Conservation (phyloP, 495 filamentous ascomycete genomes). For the Xylaria sp. region DNA sequence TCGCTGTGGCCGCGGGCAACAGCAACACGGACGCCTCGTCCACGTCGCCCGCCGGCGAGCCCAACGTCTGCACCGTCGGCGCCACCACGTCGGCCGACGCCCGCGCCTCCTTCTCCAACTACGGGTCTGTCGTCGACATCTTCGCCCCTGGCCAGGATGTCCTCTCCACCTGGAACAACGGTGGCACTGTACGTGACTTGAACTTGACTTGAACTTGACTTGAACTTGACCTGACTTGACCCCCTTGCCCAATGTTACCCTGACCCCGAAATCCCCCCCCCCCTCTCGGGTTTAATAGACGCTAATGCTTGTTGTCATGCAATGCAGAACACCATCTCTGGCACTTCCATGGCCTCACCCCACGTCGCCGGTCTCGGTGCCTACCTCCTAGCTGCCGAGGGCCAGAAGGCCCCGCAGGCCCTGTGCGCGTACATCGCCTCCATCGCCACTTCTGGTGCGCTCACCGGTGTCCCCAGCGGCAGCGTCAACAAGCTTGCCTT, state of each 20-base stretch:
- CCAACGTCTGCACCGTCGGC: constrained; percentile 66
- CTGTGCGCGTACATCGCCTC: constrained; percentile 54
- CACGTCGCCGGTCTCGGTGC: constrained; percentile 68
- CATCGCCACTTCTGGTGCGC: constrained; percentile 41
- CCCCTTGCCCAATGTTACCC: too few species aligned
- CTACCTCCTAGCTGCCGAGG: constrained; percentile 62
- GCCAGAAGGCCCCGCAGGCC: constrained; percentile 51
- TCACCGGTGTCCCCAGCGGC: constrained; percentile 50
- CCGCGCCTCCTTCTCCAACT: constrained; percentile 69
- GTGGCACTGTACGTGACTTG: constrained; percentile 51
- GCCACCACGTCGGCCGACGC: constrained; percentile 56
- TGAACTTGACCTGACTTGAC: too few species aligned
- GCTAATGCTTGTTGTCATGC: not conserved
- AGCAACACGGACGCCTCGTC: constrained; percentile 53
- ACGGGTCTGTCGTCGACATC: constrained; percentile 65
- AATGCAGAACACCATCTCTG: constrained; percentile 68
- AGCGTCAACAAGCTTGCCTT: constrained; percentile 58
- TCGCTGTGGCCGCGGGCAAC: constrained; percentile 66
- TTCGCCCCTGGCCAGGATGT: constrained; percentile 65
- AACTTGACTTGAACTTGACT: too few species aligned
- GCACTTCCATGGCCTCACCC: constrained; percentile 70
- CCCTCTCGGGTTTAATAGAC: not conserved
- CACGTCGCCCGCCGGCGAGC: constrained; percentile 63
- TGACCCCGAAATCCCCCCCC: not conserved
- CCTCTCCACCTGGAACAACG: constrained; percentile 63